phyloP scores from a whole-genome alignment of 2,329 filamentous ascomycete species.

The Aspergillus caelatus region DNA sequence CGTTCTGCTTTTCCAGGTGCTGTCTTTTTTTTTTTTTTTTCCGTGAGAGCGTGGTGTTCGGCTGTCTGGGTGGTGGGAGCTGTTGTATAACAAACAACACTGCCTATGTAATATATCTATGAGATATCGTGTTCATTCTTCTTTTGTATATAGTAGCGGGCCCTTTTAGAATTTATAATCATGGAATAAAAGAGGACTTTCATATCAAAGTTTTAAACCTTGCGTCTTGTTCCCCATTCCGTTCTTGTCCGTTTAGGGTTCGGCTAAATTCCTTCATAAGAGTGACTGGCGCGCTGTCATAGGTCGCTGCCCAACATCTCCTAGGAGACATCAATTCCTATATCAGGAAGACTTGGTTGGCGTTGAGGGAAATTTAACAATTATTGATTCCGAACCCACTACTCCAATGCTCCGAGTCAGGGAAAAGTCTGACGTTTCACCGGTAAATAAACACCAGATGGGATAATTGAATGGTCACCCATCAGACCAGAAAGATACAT shows the following conservation, averaged over 20 bases:
- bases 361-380: neutral
- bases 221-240: neutral
- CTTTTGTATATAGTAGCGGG: slow-evolving; percentile 7
- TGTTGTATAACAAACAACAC: slow-evolving; percentile 3
- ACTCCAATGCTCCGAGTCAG: neutral
- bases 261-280: neutral
- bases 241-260: neutral
- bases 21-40: neutral
- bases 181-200: neutral
- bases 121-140: slow-evolving; percentile 4
- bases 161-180: slow-evolving; percentile 7
- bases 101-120: slow-evolving; percentile 9
- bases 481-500: slow-evolving; percentile 2
- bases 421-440: neutral
- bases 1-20: neutral
- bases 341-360: no score
- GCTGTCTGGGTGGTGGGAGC: neutral
- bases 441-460: neutral
- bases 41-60: neutral
- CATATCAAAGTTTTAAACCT: neutral
- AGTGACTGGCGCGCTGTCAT: neutral
- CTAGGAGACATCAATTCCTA: neutral
- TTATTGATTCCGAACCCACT: neutral
- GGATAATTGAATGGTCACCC: neutral
- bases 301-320: neutral